These are phyloP conservation scores for Trichophyton equinum DNA, from an alignment of 2,329 filamentous ascomycete species.

Conservation along the genomic window DNA sequence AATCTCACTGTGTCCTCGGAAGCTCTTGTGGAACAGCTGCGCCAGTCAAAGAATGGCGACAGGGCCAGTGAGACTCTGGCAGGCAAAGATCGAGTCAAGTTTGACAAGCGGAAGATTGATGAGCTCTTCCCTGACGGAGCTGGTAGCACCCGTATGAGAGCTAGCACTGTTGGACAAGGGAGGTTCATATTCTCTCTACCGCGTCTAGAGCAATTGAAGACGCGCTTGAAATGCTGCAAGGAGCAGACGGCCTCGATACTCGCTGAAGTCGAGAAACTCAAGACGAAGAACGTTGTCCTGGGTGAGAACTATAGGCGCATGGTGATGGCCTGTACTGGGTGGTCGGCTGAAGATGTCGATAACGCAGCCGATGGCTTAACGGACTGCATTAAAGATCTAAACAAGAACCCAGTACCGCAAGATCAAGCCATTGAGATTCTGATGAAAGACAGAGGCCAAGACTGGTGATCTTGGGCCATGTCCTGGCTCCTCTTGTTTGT, in stretches of 20 bases:
- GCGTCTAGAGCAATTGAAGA: slow-evolving; percentile 48
- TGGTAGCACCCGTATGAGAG: slow-evolving; percentile 15
- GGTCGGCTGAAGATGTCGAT: slow-evolving; percentile 67
- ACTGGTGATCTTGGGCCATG: slow-evolving; percentile 23
- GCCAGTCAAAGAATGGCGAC: not conserved
- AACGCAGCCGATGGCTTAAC: slow-evolving; percentile 65
- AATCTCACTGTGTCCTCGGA: slow-evolving; percentile 67
- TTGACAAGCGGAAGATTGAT: not conserved
- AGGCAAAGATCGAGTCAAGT: not conserved
- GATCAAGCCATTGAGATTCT: slow-evolving; percentile 35
- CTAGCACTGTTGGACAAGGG: slow-evolving; percentile 29
- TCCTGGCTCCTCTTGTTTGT: not conserved
- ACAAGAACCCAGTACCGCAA: slow-evolving; percentile 46
- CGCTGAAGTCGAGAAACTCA: slow-evolving; percentile 56
- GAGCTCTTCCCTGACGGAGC: not conserved
- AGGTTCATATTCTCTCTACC: slow-evolving; percentile 43
- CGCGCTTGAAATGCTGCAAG: slow-evolving; percentile 57
- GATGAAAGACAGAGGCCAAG: slow-evolving; percentile 34
- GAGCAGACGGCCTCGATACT: slow-evolving; percentile 55
- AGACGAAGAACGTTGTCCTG: slow-evolving; percentile 67
- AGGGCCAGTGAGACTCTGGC: not conserved
- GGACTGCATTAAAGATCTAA: slow-evolving; percentile 64
- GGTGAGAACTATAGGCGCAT: slow-evolving; percentile 82
- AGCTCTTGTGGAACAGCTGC: slow-evolving; percentile 33
- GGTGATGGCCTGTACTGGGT: slow-evolving; percentile 72